Percentiles rank a stretch among this genome's conserved stretches.
Evolutionary conservation across 495 filamentous ascomycete species (phyloP).

Genomic region (Parachaetomium inaequale): DNA sequence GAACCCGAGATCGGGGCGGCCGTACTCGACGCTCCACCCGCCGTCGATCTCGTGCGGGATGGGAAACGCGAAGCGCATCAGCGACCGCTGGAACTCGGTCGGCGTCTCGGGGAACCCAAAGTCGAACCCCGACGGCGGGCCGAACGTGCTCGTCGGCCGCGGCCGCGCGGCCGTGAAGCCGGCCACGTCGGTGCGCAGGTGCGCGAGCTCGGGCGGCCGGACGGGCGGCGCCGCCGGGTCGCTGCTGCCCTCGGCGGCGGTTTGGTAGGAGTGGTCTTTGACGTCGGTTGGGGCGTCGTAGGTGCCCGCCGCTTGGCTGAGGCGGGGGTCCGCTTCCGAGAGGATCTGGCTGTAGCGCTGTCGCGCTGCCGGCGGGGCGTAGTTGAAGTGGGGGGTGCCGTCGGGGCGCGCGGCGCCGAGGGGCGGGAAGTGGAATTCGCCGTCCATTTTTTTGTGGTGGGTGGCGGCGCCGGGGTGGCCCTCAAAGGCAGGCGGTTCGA

Average conservation of each 20-base stretch:
- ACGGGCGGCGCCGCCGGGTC: constrained; percentile 17
- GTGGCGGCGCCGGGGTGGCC: constrained; percentile 2
- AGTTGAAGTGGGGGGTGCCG: constrained; percentile 49
- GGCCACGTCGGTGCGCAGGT: constrained; percentile 48
- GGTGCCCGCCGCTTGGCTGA: constrained; percentile 28
- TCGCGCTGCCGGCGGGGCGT: constrained; percentile 46
- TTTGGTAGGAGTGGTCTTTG: constrained; percentile 17
- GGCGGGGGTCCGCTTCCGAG: constrained; percentile 25
- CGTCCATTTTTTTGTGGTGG: constrained; percentile 33
- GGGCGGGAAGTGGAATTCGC: constrained; percentile 54
- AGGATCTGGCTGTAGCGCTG: constrained; percentile 37
- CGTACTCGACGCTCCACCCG: constrained; percentile 88
- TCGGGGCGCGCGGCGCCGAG: constrained; percentile 38
- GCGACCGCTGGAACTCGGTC: constrained; percentile 73
- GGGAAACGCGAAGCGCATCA: constrained; percentile 83
- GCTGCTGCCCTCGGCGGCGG: not conserved
- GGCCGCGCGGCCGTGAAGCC: constrained; percentile 18
- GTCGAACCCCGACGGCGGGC: constrained; percentile 57
- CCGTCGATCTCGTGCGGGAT: constrained; percentile 63
- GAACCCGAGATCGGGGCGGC: constrained; percentile 79
- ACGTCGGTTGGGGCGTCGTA: constrained; percentile 16
- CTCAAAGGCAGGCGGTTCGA: not conserved
- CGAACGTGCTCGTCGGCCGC: constrained; percentile 44
- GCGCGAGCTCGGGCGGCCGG: constrained; percentile 48
- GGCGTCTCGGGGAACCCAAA: constrained; percentile 74